Conservation (phyloP, 495 filamentous ascomycete species). For the Xylaria castorea region DNA sequence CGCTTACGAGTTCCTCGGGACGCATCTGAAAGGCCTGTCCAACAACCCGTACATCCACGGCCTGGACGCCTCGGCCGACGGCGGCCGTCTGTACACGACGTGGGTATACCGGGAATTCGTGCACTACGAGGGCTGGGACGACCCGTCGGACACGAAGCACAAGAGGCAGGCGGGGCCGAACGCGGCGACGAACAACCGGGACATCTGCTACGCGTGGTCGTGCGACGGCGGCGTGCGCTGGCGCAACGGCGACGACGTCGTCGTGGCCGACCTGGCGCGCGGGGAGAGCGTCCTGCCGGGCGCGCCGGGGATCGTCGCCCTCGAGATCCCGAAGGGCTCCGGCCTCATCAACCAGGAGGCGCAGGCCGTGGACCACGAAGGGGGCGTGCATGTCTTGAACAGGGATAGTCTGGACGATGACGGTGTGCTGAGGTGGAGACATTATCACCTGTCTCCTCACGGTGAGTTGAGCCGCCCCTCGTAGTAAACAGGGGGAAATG, state of each 20-base stretch:
- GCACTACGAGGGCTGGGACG: slow-evolving; percentile 51
- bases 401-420: slow-evolving; percentile 41
- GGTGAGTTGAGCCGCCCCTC: slow-evolving; percentile 34
- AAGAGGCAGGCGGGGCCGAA: slow-evolving; percentile 54
- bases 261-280: slow-evolving; percentile 44
- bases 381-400: slow-evolving; percentile 57
- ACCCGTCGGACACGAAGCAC: slow-evolving; percentile 48
- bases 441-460: slow-evolving; percentile 50
- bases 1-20: slow-evolving; percentile 44
- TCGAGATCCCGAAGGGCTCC: slow-evolving; percentile 47
- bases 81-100: slow-evolving; percentile 46
- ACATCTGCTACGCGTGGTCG: slow-evolving; percentile 55
- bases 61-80: slow-evolving; percentile 39
- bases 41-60: slow-evolving; percentile 61
- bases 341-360: slow-evolving; percentile 58
- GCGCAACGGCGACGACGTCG: slow-evolving; percentile 38
- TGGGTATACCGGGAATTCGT: slow-evolving; percentile 58
- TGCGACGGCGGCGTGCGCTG: slow-evolving; percentile 50
- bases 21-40: slow-evolving; percentile 49
- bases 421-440: slow-evolving; percentile 50
- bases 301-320: slow-evolving; percentile 47
- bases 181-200: slow-evolving; percentile 53
- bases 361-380: slow-evolving; percentile 51
- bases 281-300: slow-evolving; percentile 47
- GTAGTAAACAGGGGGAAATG: neutral